Evolutionary conservation across 805 yeast genomes (phyloP), one percentile per base, ranked within the genome.

Genomic region (Ascoidea asiatica): DNA sequence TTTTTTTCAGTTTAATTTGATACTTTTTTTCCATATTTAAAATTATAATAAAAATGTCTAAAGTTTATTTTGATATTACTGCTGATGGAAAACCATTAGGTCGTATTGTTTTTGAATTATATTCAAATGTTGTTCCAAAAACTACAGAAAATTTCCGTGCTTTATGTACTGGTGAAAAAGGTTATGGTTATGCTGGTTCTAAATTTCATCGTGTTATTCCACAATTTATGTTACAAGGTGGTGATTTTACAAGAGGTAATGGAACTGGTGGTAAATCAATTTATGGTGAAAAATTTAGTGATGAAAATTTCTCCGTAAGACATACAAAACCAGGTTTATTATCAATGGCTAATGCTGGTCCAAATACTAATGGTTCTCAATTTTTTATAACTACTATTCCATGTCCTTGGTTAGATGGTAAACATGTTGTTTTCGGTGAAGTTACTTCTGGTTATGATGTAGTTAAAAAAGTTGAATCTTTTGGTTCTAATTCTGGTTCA

Each of bases 271-370:
- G 98, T 67, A 82, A 81, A 67, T 81, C 90, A 49, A 84, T 84
- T 68, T 84, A 83, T 65, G 90, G 90, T 56, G 78, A 73, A 49
- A 79, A 73, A 62, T 83, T 83, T 66, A 72, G 72, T 40, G 94
- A 83, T 59, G 94, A 83, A 64, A 82, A 81, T 75, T 83, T 83
- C 61, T 52, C 58, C 60, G 69, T 70, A 69, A 79, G 65, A 60
- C 97, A 90, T 78, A 69, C 71, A 70, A 72, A 78, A 66, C 79
- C 94, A 73, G 74, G 88, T 75, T 69, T 82, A 67, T 65, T 86
- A 62, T 85, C 95, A 51, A 90, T 90, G 97, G 97, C 97, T 64
- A 90, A 90, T 64, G 94, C 97, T 52, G 97, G 97, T 56, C 95
- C 95, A 66, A 85, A 87, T 80, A 86, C 97, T 70, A 90, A 90